phyloP scores from a whole-genome alignment of 257 asterid species.

The Fraxinus pennsylvanica region DNA sequence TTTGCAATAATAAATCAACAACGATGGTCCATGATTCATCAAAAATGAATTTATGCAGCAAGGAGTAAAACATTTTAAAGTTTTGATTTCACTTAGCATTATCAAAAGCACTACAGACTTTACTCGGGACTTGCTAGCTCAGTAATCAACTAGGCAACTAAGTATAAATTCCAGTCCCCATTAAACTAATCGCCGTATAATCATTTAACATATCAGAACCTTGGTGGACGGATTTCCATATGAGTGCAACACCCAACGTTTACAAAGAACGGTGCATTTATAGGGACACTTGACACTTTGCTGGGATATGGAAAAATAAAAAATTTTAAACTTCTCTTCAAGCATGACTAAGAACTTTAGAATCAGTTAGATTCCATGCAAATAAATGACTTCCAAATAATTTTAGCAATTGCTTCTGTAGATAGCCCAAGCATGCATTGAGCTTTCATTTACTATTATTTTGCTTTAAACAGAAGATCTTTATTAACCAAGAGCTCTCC shows the following conservation, averaged over 20 bases:
- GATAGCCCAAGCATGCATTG: no score
- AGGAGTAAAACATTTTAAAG: no score
- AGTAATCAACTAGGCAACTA: background rate
- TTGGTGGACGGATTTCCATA: background rate
- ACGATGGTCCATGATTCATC: background rate
- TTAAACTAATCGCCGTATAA: no score
- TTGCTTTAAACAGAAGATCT: no score
- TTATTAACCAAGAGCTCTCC: no score
- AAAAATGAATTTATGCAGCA: no score
- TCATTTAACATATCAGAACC: background rate
- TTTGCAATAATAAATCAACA: no score
- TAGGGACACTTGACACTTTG: background rate
- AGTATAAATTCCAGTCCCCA: background rate
- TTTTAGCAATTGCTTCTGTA: no score
- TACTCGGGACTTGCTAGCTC: background rate
- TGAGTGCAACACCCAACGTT: background rate
- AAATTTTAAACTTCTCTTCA: background rate
- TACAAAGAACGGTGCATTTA: background rate
- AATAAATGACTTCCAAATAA: no score
- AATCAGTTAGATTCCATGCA: background rate
- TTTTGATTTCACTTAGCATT: no score
- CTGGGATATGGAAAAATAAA: no score
- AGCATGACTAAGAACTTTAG: background rate
- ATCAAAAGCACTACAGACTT: background rate
- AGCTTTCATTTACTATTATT: no score